Evolutionary conservation across 495 filamentous ascomycete species (phyloP).

Genomic region (Neurospora sp.): DNA sequence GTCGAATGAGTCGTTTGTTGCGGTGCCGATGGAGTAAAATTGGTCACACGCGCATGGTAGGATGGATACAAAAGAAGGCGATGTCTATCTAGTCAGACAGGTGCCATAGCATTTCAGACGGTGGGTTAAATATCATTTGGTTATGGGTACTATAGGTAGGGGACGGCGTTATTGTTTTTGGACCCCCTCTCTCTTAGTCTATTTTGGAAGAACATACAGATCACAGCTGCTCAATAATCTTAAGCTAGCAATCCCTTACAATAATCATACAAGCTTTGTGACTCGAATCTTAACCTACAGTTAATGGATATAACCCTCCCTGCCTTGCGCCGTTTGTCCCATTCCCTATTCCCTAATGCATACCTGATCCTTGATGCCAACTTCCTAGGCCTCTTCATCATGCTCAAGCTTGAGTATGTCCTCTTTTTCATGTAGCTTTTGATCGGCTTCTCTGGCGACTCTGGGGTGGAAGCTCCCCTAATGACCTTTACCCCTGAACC

Average conservation of each 20-base stretch:
- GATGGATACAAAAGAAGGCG: constrained; percentile 15
- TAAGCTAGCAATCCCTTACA: background rate
- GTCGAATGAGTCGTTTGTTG: constrained; percentile 16
- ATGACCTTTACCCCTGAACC: constrained; percentile 6
- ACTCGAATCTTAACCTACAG: background rate
- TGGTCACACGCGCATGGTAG: background rate
- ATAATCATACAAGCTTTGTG: background rate
- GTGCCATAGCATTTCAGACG: background rate
- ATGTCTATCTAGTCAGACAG: background rate
- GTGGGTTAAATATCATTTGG: background rate
- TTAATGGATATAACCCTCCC: background rate
- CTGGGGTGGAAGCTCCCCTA: background rate
- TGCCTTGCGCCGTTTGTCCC: background rate
- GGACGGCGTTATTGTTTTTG: background rate
- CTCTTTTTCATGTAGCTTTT: background rate
- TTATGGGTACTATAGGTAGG: background rate
- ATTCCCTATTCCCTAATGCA: background rate
- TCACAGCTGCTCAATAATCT: background rate
- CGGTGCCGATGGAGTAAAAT: constrained; percentile 19
- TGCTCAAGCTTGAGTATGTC: background rate
- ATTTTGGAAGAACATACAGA: background rate
- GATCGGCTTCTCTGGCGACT: background rate
- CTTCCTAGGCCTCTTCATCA: background rate
- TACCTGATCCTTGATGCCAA: background rate
- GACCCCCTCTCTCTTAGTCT: background rate